Evolutionary conservation across 495 filamentous ascomycete species (phyloP), one percentile per base, ranked within the genome.

Genomic region (Neurospora terricola): DNA sequence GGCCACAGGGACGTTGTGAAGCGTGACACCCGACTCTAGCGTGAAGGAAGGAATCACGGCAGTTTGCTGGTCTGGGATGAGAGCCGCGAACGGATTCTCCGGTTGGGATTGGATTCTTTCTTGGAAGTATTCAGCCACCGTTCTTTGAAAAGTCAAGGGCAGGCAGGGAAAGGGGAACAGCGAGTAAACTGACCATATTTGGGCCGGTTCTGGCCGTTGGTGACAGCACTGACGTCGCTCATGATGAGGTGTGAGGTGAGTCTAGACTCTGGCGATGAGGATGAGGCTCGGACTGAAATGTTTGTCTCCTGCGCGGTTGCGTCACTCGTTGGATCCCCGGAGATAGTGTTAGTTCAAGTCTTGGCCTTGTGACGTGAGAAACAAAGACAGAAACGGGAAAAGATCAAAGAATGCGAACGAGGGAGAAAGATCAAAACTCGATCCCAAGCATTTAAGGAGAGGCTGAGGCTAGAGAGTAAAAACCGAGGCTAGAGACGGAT

Each of bases 1-100:
- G 36, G 96, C 96, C 71, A 99, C 88, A 3, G 94, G 95, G 14
- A 97, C 93, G 89, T 98, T 94, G 77, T 86, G 83, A 38, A 99
- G 87, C 2, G 88, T 92, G 38, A 91, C 94, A 23, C 96, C 96
- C 16, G 94, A 98, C 81, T 99, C 96, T 74, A 99, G 92, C 23
- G 92, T 95, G 83, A 97, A 97, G 16, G 87, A 91, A 0, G 96
- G 96, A 71, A 99, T 88, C 40, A 97, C 87, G 42, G 90, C 92
- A 75, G 96, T 91, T 21, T 89, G 86, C 83, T 99, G 96, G 77
- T 95, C 88, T 38, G 93, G 90, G 74, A 99, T 97, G 75, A 99
- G 84, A 42, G 86, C 82, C 70, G 92, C 90, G 81, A 94, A 98
- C 30, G 95, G 94, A 84, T 97, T 99, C 85, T 97, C 95, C 77